Evolutionary conservation across 306 rosid species (phyloP).

Genomic region (Arachis hypogaea): DNA sequence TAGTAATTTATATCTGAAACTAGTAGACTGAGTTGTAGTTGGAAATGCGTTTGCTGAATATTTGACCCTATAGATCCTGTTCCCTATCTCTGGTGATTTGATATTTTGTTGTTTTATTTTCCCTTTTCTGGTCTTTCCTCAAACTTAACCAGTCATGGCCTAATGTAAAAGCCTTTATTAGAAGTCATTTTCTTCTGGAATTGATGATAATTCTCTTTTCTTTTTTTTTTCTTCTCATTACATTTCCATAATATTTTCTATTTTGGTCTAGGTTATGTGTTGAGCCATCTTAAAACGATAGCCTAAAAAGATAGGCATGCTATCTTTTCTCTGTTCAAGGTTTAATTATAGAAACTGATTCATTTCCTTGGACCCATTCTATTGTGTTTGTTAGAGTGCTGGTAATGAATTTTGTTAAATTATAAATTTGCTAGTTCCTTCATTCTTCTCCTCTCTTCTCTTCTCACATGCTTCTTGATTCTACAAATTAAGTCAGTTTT

Average conservation of each 20-base stretch:
- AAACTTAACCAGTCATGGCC: background rate
- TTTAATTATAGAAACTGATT: background rate
- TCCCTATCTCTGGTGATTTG: background rate
- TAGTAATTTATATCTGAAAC: background rate
- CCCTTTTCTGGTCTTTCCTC: background rate
- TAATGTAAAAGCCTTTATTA: slow-evolving; percentile 7
- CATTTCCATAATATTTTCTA: background rate
- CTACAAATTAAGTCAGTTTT: background rate
- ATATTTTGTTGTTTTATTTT: slow-evolving; percentile 3
- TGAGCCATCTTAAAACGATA: slow-evolving; percentile 8
- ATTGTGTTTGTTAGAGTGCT: background rate
- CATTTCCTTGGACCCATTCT: slow-evolving; percentile 20
- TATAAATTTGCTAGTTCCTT: background rate
- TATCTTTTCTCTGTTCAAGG: slow-evolving; percentile 9
- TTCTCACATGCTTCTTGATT: background rate
- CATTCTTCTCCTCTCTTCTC: too few species aligned
- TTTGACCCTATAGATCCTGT: slow-evolving; percentile 2
- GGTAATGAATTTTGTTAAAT: background rate
- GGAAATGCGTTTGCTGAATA: slow-evolving; percentile 5
- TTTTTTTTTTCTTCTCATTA: background rate
- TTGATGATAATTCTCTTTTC: background rate
- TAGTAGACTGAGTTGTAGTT: slow-evolving; percentile 7
- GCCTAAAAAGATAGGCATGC: slow-evolving; percentile 10
- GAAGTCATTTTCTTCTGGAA: slow-evolving; percentile 1
- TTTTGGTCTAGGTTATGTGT: background rate